Evolutionary conservation across 139 green algal species (phyloP), one percentile per base, ranked within the genome.

Genomic region (Chlamydomonas sphaeroides): DNA sequence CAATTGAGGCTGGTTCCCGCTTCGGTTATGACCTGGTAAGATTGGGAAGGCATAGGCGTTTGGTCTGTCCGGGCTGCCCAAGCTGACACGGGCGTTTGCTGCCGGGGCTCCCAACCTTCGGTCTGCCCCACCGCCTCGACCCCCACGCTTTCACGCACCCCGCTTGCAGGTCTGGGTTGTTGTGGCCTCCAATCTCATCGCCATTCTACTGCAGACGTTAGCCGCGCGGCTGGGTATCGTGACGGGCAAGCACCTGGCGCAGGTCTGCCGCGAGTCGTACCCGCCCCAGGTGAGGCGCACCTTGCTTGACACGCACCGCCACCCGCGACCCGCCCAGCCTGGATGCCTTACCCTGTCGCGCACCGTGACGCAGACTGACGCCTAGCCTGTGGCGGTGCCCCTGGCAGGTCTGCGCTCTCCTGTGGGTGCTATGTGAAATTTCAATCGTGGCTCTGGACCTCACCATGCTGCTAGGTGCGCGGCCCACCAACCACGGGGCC

Each of bases 391-490:
- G n/a, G n/a, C n/a, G n/a, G n/a, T 1, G 30, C 35, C 68, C 18
- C 3, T 25, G 0, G 23, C 70, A 78, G 70, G 74, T 93, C 2
- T 93, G 88, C 75, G 30, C 70, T 49, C 49, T 78, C 49, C 49
- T 78, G n/a, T 78, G 88, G 88, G 42, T 89, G 62, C 80, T 92
- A 30, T 90, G 69, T 49, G 90, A 94, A 65, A 78, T 92, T 20
- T 88, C 70, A 79, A 94, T 94, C 48, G 88, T 94, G 32, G 90
- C 90, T 0, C 73, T 94, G 63, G 90, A 94, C 75, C 79, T 92
- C 32, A 94, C 90, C 56, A 94, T 94, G 90, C 86, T 94, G 35
- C 76, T 93, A 38, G 89, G 88, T 92, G 65, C 33, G 84, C 41
- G 62, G n/a, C 2, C n/a, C n/a, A n/a, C n/a, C n/a, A n/a, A n/a